These are phyloP conservation scores for Pestalotiopsis sp. DNA, from an alignment of 2,329 filamentous ascomycete species.

Conservation along the genomic window DNA sequence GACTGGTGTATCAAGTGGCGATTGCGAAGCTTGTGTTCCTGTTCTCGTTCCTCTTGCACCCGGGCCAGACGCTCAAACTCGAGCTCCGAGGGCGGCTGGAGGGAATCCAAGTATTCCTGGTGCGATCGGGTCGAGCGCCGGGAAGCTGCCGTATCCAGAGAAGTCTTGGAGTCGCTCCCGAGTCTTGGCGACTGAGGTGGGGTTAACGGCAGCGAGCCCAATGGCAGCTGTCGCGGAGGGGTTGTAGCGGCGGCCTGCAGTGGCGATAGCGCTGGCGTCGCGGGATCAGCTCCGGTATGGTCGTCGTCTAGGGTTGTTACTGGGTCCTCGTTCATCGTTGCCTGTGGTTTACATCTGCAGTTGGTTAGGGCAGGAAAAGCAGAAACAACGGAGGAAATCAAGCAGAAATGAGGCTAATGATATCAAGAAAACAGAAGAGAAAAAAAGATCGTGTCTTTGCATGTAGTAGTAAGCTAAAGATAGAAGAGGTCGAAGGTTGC, in stretches of 20 bases:
- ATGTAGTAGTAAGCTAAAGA: background rate
- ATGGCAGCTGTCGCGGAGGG: constrained; percentile 16
- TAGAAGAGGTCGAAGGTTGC: background rate
- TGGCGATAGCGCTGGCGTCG: constrained; percentile 16
- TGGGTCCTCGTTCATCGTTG: constrained; percentile 15
- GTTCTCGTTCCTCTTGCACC: constrained; percentile 50
- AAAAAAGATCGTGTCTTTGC: background rate
- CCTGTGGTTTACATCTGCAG: background rate
- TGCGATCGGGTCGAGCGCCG: constrained; percentile 27
- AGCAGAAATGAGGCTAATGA: background rate
- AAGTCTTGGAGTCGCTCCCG: constrained; percentile 20
- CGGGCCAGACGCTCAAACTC: constrained; percentile 51
- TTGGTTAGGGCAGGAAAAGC: background rate
- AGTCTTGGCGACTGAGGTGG: constrained; percentile 23
- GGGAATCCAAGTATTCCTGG: constrained; percentile 53
- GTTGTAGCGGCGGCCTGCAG: constrained; percentile 11
- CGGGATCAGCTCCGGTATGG: constrained; percentile 10
- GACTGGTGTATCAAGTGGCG: constrained; percentile 34
- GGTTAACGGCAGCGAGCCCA: constrained; percentile 23
- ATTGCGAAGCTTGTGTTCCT: constrained; percentile 43
- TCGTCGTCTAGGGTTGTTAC: constrained; percentile 11
- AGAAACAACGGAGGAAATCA: background rate
- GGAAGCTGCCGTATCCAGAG: constrained; percentile 25
- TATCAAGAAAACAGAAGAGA: background rate
- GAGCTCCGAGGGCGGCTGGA: constrained; percentile 47